Evolutionary conservation across 2,329 filamentous ascomycete species (phyloP), one percentile per base, ranked within the genome.

Genomic region (Trichoderma oligosporum): DNA sequence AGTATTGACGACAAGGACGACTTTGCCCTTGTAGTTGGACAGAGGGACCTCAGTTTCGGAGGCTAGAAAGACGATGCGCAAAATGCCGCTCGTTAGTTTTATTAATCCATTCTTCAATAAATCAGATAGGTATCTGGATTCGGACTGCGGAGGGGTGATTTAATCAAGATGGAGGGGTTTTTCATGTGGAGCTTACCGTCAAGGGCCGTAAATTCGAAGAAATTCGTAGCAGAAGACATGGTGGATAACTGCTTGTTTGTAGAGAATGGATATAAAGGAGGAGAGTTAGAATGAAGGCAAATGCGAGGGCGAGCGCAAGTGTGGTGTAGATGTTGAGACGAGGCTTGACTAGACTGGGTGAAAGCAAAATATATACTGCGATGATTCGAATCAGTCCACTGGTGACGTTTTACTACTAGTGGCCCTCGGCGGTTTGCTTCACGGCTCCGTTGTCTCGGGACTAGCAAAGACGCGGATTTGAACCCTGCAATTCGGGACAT

Each of bases 1-100:
- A 1, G 93, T 97, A 84, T 99, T 99, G 77, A 99, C 91, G 68
- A 96, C 81, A 60, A 99, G 87, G 66, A 97, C 84, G 65, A 97
- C 93, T 76, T 97, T 97, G 82, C 88, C 89, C 73, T 89, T 85
- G 77, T 91, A 89, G 61, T 86, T 75, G 64, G 77, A 70, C 63
- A 97, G 81, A 59, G 85, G 78, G 70, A 87, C 87, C 64, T 88
- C 82, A 56, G 83, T 70, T 73, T 91, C 91, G 72, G 85, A 16
- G 48, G 33, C 56, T 58, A 31, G 1, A 45, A 47, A 14, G 35
- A 25, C 25, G 11, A 18, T 18, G 27, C 2, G 42, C 42, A 29
- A 33, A 16, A 44, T 27, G 22, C 31, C n/a, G 31, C 41, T 38
- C 41, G 52, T 55, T 46, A 55, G 52, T 31, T n/a, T n/a, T n/a